Percentiles rank a stretch among this genome's conserved stretches.
phyloP scores from a whole-genome alignment of 768 basidiomycete genomes.

The Russula brevipes region DNA sequence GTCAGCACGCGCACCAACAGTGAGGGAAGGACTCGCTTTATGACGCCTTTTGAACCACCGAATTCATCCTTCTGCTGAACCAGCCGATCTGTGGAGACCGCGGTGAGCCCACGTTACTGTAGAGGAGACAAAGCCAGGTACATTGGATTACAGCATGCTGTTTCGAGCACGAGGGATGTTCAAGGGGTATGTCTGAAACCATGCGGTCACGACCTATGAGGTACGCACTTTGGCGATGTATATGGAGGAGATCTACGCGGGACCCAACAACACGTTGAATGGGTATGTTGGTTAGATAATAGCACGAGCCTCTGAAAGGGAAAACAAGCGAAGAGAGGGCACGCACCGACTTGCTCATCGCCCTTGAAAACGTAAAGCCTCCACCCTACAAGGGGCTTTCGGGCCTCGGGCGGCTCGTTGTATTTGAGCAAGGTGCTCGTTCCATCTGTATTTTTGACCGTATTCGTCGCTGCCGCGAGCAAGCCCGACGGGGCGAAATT shows the following conservation, averaged over 20 bases:
- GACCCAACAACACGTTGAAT: neutral
- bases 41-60: slow-evolving; percentile 65
- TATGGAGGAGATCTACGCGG: slow-evolving; percentile 78
- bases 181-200: slow-evolving; percentile 81
- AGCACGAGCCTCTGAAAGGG: neutral
- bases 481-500: slow-evolving; percentile 87
- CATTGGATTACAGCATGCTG: slow-evolving; percentile 97
- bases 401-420: slow-evolving; percentile 96
- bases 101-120: slow-evolving; percentile 7
- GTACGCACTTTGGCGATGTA: slow-evolving; percentile 92
- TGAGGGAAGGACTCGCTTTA: slow-evolving; percentile 62
- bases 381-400: slow-evolving; percentile 88
- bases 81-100: slow-evolving; percentile 56
- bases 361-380: slow-evolving; percentile 97
- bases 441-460: slow-evolving; percentile 70
- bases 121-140: slow-evolving; percentile 34
- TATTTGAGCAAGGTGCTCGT: slow-evolving; percentile 86
- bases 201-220: slow-evolving; percentile 85
- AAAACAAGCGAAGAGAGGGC: neutral
- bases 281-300: neutral
- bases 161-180: slow-evolving; percentile 97
- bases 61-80: slow-evolving; percentile 85
- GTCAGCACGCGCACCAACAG: neutral
- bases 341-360: slow-evolving; percentile 82
- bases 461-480: slow-evolving; percentile 94